A percentile compares a stretch with the other conserved stretches of the same genome.
phyloP scores from a whole-genome alignment of 2,329 filamentous ascomycete species.

The Fusarium anthophilum region DNA sequence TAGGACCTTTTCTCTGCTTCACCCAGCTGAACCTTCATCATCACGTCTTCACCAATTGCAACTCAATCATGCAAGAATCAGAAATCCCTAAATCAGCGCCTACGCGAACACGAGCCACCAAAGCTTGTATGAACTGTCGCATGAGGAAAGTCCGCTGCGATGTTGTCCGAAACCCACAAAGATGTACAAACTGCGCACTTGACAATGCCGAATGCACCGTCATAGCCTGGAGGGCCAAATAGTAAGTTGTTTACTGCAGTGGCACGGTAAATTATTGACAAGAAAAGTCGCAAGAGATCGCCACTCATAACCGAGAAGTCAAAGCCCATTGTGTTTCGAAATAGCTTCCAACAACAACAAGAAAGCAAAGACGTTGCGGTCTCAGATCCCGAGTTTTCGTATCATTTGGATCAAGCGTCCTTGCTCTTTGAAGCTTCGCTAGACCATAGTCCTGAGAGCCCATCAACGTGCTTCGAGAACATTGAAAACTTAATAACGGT shows the following conservation, averaged over 20 bases:
- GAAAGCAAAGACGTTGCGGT: fast-evolving
- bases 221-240: background rate
- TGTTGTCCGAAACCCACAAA: background rate
- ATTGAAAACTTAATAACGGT: no score
- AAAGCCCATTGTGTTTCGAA: background rate
- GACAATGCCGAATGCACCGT: background rate
- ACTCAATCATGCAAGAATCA: background rate
- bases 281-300: background rate
- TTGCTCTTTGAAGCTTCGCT: fast-evolving
- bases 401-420: fast-evolving
- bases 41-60: background rate
- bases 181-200: background rate
- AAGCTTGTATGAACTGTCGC: background rate
- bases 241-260: background rate
- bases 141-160: background rate
- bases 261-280: background rate
- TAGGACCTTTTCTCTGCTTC: background rate
- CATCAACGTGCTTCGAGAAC: background rate
- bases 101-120: background rate
- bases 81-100: fast-evolving
- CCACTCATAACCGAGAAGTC: fast-evolving
- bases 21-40: background rate
- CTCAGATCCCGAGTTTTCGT: fast-evolving
- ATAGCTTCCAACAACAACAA: background rate
- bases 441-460: background rate